Percentiles rank a stretch among this genome's conserved stretches.
These are phyloP conservation scores for Telfairia occidentalis DNA, from an alignment of 331 rosid genomes.

Conservation along the genomic window DNA sequence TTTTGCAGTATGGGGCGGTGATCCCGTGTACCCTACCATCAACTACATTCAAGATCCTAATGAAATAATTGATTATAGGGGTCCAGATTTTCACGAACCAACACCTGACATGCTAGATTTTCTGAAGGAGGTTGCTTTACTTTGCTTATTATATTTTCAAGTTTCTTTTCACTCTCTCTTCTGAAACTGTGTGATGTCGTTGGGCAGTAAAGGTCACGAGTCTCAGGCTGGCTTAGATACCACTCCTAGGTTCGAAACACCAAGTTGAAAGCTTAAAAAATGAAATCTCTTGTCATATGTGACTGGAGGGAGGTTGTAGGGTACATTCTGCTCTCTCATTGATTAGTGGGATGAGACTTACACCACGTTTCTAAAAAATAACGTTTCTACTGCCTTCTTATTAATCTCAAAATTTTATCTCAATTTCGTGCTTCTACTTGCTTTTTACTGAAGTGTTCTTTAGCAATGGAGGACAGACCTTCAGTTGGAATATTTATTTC, in stretches of 20 bases:
- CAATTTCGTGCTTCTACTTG: background rate
- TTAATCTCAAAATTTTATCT: background rate
- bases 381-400: background rate
- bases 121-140: conserved; percentile 60
- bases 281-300: background rate
- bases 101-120: conserved; percentile 66
- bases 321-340: background rate
- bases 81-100: conserved; percentile 88
- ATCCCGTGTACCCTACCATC: conserved; percentile 95
- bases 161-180: background rate
- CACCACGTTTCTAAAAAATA: no score
- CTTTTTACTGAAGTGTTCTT: background rate
- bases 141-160: background rate
- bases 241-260: background rate
- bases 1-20: conserved; percentile 97
- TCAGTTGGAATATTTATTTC: background rate
- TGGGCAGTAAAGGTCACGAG: background rate
- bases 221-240: background rate
- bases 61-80: conserved; percentile 75
- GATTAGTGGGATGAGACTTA: background rate
- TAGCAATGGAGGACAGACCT: background rate
- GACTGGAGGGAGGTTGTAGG: background rate
- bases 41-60: conserved; percentile 95
- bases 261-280: background rate
- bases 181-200: background rate